A percentile compares a stretch with the other conserved stretches of the same genome.
Evolutionary conservation across 2,329 filamentous ascomycete species (phyloP).

Genomic region (Beauveria sp.): DNA sequence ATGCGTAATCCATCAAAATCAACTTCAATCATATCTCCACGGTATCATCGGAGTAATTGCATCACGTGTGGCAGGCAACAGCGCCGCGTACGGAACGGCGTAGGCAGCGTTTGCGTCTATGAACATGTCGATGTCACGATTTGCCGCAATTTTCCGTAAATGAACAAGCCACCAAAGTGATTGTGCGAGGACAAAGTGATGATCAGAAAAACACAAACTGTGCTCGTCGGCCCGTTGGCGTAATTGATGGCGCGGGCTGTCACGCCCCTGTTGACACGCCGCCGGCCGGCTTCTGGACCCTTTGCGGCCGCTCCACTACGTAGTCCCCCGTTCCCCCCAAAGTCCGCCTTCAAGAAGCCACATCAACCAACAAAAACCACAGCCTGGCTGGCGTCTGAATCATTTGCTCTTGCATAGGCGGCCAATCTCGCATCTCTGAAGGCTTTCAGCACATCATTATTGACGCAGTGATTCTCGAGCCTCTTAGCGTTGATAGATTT

Average conservation of each 20-base stretch:
- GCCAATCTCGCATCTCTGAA: neutral
- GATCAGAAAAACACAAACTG: neutral
- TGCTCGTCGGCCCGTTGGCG: neutral
- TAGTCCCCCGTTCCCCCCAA: neutral
- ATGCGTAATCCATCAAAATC: neutral
- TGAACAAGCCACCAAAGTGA: neutral
- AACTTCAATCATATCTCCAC: neutral
- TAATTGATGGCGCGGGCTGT: neutral
- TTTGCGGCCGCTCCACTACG: constrained; percentile 8
- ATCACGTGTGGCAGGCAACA: constrained; percentile 1
- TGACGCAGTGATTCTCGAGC: neutral
- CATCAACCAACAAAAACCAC: constrained; percentile 11
- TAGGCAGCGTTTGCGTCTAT: neutral
- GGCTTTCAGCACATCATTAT: neutral
- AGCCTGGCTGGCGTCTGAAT: neutral
- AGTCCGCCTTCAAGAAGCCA: constrained; percentile 11
- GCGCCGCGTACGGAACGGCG: neutral
- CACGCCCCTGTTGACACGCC: constrained; percentile 7
- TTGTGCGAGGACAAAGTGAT: neutral
- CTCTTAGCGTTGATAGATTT: neutral
- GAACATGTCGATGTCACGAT: neutral
- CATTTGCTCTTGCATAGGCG: constrained; percentile 2
- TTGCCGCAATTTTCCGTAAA: neutral
- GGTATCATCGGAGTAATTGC: neutral
- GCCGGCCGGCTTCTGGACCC: constrained; percentile 7